Base-by-base conservation (phyloP, 495 filamentous ascomycete genomes). In the Podospora anserina region DNA sequence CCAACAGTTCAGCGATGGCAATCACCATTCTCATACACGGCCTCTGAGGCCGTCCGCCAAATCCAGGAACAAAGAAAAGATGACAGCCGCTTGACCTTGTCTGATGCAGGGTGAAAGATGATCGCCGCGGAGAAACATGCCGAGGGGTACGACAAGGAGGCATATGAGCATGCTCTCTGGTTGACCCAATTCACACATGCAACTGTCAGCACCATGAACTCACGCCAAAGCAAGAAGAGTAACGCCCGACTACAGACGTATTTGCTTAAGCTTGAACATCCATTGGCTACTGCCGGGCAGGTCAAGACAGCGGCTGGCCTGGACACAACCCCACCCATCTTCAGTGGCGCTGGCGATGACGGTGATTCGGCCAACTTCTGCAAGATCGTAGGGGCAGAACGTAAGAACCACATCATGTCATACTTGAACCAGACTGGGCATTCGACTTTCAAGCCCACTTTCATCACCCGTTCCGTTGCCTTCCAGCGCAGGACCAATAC, bases 401-500 rank as follows among this genome's bases (percentile, higher is more conserved):
- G 55, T 28, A 61, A 65, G 19, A 32, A 58, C 18, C 61, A 16
- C 16, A 60, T 66, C 44, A 34, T 62, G 13, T 32, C 32, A 27
- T 58, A 26, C n/a, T 59, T 49, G 28, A 28, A 63, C 27, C 57
- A 27, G 3, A 39, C 19, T n/a, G 28, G 30, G 28, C 16, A 20
- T 20, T 59, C 49, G 18, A 20, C 20, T 27, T 78, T 72, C 69
- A 60, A 65, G 32, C 74, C 78, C 3, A 76, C 70, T 1, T 77
- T 81, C 61, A 68, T 81, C 63, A 77, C 68, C n/a, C 55, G 77
- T 32, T 72, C 69, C 0, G 63, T 59, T 30, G 79, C 81, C 6
- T 32, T 26, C 73, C 76, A 2, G 53, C 63, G 5, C 77, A 80
- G 58, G 67, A 80, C 39, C 63, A 83, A 60, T 81, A 80, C 60